Base-by-base conservation (phyloP, 352 stramenopile genomes). In the Phytophthora syringae region DNA sequence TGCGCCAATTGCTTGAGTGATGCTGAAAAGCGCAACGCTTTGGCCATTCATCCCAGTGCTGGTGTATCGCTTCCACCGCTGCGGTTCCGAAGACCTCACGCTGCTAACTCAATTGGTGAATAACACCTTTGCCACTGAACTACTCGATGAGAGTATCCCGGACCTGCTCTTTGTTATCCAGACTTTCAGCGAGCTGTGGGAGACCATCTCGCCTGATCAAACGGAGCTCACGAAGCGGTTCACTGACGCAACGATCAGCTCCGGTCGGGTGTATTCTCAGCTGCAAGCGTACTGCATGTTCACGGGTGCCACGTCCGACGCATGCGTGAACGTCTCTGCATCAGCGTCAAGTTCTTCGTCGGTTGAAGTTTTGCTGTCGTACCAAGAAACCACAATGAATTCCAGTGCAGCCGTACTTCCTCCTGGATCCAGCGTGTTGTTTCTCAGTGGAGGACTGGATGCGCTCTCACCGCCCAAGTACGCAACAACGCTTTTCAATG, bases 131-230 rank as follows among this genome's bases (percentile, higher is more conserved):
- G 28, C 61, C 25, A 42, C 50, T 16, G 40, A 63, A n/a, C n/a
- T n/a, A 6, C 12, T 43, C 6, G 42, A 61, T 45, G 7, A 30
- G 44, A 40, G 60, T 11, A 67, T 44, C 0, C 74, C 74, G 2
- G 66, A 82, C 45, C 54, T 92, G 16, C 51, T 92, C 20, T 84
- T 78, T 58, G 81, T 80, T 9, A 53, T 93, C 18, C 86, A 90
- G 56, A 65, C 76, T 44, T 92, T 92, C 55, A 93, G 79, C 12
- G 86, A 94, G 60, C 67, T 94, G 22, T 94, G 86, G 86, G 84
- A 94, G 28, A 43, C 28, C 0, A 84, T 84, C 3, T 67, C 81
- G 21, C 80, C 82, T 1, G 75, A 76, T 40, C 60, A 82, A 28
- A 63, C 59, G 0, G 60, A 78, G 48, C 59, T 94, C 12, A 61